Conservation (phyloP, 192 early-diverging fungal genomes). For the Gaertneriomyces sp. region DNA sequence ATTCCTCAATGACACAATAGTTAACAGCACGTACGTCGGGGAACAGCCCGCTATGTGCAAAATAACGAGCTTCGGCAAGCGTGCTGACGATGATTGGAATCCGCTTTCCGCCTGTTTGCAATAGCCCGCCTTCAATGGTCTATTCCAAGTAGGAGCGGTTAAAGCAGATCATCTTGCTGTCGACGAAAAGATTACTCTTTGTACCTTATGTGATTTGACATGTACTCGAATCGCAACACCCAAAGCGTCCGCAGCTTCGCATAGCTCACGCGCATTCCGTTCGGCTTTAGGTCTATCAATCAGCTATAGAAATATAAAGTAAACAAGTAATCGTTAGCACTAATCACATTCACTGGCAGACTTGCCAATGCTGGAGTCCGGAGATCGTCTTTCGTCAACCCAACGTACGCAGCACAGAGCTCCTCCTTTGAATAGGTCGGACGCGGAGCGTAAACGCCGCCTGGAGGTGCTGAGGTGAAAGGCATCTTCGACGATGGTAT, state of each 20-base stretch:
- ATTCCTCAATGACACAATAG: background rate
- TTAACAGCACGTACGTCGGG: conserved; percentile 9
- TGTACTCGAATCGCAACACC: conserved; percentile 18
- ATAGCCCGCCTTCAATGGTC: conserved; percentile 21
- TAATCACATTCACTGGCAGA: background rate
- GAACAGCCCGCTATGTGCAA: conserved; percentile 17
- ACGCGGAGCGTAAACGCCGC: conserved; percentile 16
- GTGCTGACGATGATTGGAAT: conserved; percentile 19
- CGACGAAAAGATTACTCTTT: background rate
- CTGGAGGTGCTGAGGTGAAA: conserved; percentile 14
- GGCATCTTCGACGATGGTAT: conserved; percentile 13
- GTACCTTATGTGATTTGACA: conserved; percentile 29
- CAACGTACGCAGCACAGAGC: conserved; percentile 9
- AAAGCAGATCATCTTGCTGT: background rate
- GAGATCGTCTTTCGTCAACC: conserved; percentile 2
- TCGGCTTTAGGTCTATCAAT: conserved; percentile 6
- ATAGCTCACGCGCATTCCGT: conserved; percentile 8
- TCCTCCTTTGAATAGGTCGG: conserved; percentile 19
- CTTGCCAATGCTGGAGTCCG: conserved; percentile 15
- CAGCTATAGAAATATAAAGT: background rate
- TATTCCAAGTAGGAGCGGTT: background rate
- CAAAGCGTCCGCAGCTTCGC: conserved; percentile 4
- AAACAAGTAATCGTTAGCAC: too few relatives aligned
- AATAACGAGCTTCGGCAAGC: conserved; percentile 20
- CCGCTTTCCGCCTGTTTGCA: conserved; percentile 8